phyloP scores from a whole-genome alignment of 1,284 basidiomycete genomes.

The Marasmius fiardii region DNA sequence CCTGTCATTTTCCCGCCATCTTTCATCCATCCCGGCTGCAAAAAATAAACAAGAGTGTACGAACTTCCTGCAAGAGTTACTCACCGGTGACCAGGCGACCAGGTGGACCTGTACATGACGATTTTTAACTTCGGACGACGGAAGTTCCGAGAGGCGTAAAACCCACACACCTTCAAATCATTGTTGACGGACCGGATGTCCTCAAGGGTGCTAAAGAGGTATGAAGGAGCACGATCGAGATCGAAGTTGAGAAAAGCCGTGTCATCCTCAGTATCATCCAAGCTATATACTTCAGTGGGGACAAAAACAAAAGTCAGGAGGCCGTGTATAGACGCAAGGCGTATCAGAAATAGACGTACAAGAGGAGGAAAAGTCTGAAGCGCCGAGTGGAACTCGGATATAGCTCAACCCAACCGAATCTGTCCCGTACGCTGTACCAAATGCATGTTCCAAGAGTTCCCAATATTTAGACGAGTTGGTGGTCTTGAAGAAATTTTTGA shows the following conservation, averaged over 20 bases:
- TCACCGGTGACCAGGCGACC: slow-evolving; percentile 33
- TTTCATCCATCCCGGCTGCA: slow-evolving; percentile 34
- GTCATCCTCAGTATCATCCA: slow-evolving; percentile 27
- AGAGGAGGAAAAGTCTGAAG: slow-evolving; percentile 28
- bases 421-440: slow-evolving; percentile 26
- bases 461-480: slow-evolving; percentile 26
- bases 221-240: slow-evolving; percentile 27
- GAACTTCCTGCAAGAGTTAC: slow-evolving; percentile 2
- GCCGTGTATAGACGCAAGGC: background rate
- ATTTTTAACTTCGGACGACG: slow-evolving; percentile 6
- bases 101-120: slow-evolving; percentile 28
- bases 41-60: background rate
- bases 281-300: slow-evolving; percentile 23
- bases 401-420: slow-evolving; percentile 27
- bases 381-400: slow-evolving; percentile 29
- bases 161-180: slow-evolving; percentile 4
- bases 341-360: background rate
- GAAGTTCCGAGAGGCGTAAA: background rate
- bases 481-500: slow-evolving; percentile 12
- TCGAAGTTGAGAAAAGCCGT: slow-evolving; percentile 27
- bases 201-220: slow-evolving; percentile 27
- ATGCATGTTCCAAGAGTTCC: slow-evolving; percentile 24
- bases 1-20: slow-evolving; percentile 26
- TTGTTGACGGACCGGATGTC: slow-evolving; percentile 31
- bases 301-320: background rate